A percentile compares a stretch with the other conserved stretches of the same genome.
Evolutionary conservation across 306 rosid genomes (phyloP).

Genomic region (Phaseolus lunatus): DNA sequence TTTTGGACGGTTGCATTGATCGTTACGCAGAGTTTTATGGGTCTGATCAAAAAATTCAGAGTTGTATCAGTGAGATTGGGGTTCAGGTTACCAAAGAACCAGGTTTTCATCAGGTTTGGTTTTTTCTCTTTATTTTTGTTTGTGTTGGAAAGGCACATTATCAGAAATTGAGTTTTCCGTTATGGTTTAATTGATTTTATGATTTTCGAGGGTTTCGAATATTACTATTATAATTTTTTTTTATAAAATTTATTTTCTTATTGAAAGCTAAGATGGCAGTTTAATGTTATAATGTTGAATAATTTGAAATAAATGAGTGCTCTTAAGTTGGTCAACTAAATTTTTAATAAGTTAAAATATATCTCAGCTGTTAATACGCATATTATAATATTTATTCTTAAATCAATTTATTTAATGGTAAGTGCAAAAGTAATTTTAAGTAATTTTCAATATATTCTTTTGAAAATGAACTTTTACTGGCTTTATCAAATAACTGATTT

Average conservation of each 20-base stretch:
- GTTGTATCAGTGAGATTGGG: slow-evolving; percentile 75
- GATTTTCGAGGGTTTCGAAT: not conserved
- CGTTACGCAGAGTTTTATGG: slow-evolving; percentile 64
- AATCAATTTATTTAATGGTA: not conserved
- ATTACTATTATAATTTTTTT: not conserved
- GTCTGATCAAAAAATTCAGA: slow-evolving; percentile 75
- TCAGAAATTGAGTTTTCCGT: not conserved
- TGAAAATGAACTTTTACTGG: too few species aligned
- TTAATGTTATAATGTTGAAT: too few species aligned
- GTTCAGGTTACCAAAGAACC: slow-evolving; percentile 71
- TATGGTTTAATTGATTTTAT: not conserved
- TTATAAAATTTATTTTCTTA: too few species aligned
- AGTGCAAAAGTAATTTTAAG: too few species aligned
- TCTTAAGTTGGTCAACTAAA: too few species aligned
- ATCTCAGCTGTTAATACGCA: too few species aligned
- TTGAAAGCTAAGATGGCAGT: too few species aligned
- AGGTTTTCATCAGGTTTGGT: slow-evolving; percentile 78
- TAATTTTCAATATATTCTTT: too few species aligned
- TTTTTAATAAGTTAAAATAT: too few species aligned
- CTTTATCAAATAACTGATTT: too few species aligned
- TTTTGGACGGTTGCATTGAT: slow-evolving; percentile 77
- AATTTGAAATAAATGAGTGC: too few species aligned
- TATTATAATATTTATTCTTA: not conserved
- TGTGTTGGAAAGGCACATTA: not conserved
- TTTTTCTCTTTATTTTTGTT: not conserved